phyloP scores from a whole-genome alignment of 2,329 filamentous ascomycete genomes.

The Rutstroemia sp. region DNA sequence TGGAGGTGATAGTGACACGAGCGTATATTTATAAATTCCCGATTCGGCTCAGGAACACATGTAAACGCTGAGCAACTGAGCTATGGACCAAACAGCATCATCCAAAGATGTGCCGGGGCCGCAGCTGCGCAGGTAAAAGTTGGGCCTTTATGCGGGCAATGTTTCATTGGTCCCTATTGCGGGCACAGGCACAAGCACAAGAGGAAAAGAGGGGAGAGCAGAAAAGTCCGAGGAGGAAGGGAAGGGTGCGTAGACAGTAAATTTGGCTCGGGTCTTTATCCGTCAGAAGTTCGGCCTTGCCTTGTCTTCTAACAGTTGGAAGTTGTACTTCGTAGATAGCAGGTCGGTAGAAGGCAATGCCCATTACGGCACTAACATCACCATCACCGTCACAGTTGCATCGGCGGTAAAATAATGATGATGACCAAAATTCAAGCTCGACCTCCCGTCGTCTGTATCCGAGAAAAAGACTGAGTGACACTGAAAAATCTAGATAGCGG shows the following conservation, averaged over 20 bases:
- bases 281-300: not conserved
- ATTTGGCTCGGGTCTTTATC: not conserved
- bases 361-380: not conserved
- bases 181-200: no score
- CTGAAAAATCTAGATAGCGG: not conserved
- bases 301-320: no score
- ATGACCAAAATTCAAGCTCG: not conserved
- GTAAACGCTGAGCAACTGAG: not conserved
- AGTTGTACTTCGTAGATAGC: no score
- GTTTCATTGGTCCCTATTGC: not conserved
- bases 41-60: slow-evolving; percentile 6
- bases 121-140: not conserved
- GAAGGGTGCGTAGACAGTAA: not conserved
- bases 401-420: slow-evolving; percentile 2
- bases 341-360: not conserved
- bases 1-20: not conserved
- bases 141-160: not conserved
- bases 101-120: not conserved
- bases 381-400: not conserved
- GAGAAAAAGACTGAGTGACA: not conserved
- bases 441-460: not conserved
- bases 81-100: not conserved
- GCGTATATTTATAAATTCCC: not conserved
- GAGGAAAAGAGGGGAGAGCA: not conserved
- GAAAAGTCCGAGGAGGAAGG: not conserved